Base-by-base conservation (phyloP, 305 asterid genomes). In the Andrographis paniculata region DNA sequence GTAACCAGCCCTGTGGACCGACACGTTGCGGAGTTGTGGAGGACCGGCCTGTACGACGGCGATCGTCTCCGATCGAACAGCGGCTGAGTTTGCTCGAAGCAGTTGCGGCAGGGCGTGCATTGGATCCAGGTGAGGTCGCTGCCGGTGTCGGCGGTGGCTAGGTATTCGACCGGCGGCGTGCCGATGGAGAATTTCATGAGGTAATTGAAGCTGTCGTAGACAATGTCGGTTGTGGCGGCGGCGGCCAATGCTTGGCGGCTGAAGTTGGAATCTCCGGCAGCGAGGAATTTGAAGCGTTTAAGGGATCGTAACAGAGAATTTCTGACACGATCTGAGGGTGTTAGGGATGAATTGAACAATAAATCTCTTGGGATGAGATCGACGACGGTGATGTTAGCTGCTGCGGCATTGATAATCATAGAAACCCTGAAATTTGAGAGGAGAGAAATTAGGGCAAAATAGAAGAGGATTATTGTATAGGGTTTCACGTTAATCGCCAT, bases 41-140 rank as follows among this genome's bases (percentile, higher is more conserved):
- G 10, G 3, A 62, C 30, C 0, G 37, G 44, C 14, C 59, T 55
- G 59, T 68, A 83, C 0, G 80, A 66, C 9, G 80, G 64, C 5
- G 92, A 77, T 0, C 24, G 37, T 0, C 0, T 38, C 0, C 82
- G 81, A 0, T 42, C 58, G 37, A 75, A 83, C 1, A 80, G 9
- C 3, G 72, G 71, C 2, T 58, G 10, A 8, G 63, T 65, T 38
- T 75, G 87, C 16, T 52, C 49, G 60, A 58, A 80, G 58, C 94
- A 83, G 0, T 9, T 9, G 14, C 1, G 5, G 30, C 94, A 83
- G 0, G 87, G 91, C 14, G 17, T 20, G 73, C 94, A 83, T 17
- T 83, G 92, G 0, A 78, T 61, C 94, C 94, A 77, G 0, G 67
- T 64, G n/a, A 80, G 64, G 35, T 79, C 84, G 16, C 87, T 83